These are phyloP conservation scores for Pichia sp. DNA, from an alignment of 1,139 yeast genomes.

Conservation along the genomic window DNA sequence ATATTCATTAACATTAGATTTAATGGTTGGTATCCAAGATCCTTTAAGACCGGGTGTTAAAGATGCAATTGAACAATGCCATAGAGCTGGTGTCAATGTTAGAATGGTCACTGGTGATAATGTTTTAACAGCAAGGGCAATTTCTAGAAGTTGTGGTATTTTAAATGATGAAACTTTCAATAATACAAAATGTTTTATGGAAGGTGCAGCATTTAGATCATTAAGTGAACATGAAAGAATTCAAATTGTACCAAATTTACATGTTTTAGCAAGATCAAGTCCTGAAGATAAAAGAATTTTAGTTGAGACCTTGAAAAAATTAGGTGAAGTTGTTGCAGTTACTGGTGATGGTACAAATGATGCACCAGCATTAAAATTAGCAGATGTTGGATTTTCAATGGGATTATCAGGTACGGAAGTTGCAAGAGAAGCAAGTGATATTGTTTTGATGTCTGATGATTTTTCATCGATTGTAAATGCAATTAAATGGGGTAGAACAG, in stretches of 20 bases:
- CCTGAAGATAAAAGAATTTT: conserved; percentile 90
- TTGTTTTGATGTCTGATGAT: conserved; percentile 90
- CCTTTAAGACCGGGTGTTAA: conserved; percentile 90
- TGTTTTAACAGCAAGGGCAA: conserved; percentile 81
- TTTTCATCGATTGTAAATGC: conserved; percentile 94
- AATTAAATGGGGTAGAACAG: conserved; percentile 99
- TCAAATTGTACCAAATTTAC: conserved; percentile 59
- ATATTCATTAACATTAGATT: conserved; percentile 47
- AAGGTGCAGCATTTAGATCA: conserved; percentile 83
- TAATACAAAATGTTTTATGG: conserved; percentile 67
- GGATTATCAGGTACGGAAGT: conserved; percentile 93
- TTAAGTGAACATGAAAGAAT: conserved; percentile 53
- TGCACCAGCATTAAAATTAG: conserved; percentile 89
- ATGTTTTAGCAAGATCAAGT: conserved; percentile 87
- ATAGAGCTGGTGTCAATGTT: conserved; percentile 85
- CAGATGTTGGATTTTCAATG: conserved; percentile 93
- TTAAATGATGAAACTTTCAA: conserved; percentile 45
- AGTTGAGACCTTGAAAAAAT: conserved; percentile 71
- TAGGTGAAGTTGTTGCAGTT: conserved; percentile 94
- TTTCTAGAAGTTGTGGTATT: conserved; percentile 81
- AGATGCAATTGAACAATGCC: conserved; percentile 79
- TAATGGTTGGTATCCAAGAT: conserved; percentile 87
- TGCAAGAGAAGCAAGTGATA: conserved; percentile 93
- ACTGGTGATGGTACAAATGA: conserved; percentile 98
- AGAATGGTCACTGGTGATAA: conserved; percentile 99